phyloP scores from a whole-genome alignment of 2,329 filamentous ascomycete species.

The Fusarium bulbicola region DNA sequence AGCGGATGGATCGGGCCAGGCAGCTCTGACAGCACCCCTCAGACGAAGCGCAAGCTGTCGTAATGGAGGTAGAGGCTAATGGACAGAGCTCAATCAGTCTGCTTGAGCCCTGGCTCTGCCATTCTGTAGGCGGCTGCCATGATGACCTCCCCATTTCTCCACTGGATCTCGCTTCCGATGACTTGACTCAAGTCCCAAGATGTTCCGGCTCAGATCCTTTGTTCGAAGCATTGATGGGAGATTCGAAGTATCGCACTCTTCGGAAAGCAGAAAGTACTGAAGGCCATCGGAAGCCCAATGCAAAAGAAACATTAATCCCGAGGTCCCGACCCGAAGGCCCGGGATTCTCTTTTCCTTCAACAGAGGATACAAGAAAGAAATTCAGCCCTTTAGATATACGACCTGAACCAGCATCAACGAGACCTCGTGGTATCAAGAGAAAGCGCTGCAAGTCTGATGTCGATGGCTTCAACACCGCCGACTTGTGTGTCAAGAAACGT shows the following conservation, averaged over 20 bases:
- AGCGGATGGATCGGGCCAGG: conserved; percentile 37
- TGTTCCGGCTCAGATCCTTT: conserved; percentile 33
- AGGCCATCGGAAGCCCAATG: background rate
- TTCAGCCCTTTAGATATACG: conserved; percentile 22
- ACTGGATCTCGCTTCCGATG: conserved; percentile 25
- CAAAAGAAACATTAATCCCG: background rate
- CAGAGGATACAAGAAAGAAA: background rate
- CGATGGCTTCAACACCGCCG: conserved; percentile 63
- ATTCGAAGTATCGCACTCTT: conserved; percentile 1
- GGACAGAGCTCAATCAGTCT: conserved; percentile 37
- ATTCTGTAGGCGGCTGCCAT: conserved; percentile 32
- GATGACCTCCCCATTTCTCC: conserved; percentile 33
- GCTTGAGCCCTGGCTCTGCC: conserved; percentile 38
- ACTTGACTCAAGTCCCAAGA: conserved; percentile 35
- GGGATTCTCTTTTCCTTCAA: conserved; percentile 27
- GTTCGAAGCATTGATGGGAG: conserved; percentile 34
- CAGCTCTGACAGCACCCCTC: conserved; percentile 33
- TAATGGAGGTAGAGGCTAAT: conserved; percentile 40
- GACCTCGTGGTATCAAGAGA: conserved; percentile 55
- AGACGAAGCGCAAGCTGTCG: conserved; percentile 38
- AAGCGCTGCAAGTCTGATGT: conserved; percentile 64
- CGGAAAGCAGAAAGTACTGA: background rate
- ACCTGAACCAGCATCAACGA: background rate
- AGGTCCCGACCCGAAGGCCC: background rate
- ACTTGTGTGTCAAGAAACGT: conserved; percentile 71